Evolutionary conservation across 2,329 filamentous ascomycete genomes (phyloP), one percentile per base, ranked within the genome.

Genomic region (Xylariaceae sp.): DNA sequence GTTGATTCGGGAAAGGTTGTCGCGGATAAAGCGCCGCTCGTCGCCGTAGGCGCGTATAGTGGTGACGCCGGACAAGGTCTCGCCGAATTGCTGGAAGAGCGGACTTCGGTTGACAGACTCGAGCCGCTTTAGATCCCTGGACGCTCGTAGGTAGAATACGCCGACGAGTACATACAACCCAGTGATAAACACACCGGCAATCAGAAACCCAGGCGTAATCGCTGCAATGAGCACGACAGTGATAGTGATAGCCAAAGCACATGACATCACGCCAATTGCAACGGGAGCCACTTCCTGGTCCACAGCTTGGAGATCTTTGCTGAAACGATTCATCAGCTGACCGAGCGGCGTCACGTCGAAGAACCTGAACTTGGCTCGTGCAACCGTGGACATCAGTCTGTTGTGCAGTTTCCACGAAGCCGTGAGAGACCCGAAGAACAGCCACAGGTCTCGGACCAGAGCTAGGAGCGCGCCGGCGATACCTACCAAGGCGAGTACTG

Each of bases 311-410:
- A 98, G 75, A 57, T 98, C 92, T 60, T 96, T 96, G 57, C 90
- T 96, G 64, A 98, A 98, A 14, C 92, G 79, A 60, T 98, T 98
- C 81, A 96, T 96, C 51, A 98, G 72, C 60, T 95, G 90, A 10
- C 92, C 92, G 0, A 96, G 74, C 3, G 92, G 92, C 1, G 92
- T 98, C 1, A 90, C 83, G 53, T 98, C 92, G 52, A 98, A 98
- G 65, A 98, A 98, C 55, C 85, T 88, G 69, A 98, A 96, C 56
- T 88, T 90, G 19, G 92, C 92, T 46, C 89, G 79, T 11, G 86
- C 83, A 16, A 98, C 78, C 2, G 83, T 71, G 18, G 75, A 70
- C 56, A 98, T 82, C 35, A 98, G 68, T 22, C 75, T 68, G 45
- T 80, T 72, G 56, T 98, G 92, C 14, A 98, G 77, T 46, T 78